phyloP scores from a whole-genome alignment of 371 early-diverging fungal genomes.

The Fennellomyces sp. region DNA sequence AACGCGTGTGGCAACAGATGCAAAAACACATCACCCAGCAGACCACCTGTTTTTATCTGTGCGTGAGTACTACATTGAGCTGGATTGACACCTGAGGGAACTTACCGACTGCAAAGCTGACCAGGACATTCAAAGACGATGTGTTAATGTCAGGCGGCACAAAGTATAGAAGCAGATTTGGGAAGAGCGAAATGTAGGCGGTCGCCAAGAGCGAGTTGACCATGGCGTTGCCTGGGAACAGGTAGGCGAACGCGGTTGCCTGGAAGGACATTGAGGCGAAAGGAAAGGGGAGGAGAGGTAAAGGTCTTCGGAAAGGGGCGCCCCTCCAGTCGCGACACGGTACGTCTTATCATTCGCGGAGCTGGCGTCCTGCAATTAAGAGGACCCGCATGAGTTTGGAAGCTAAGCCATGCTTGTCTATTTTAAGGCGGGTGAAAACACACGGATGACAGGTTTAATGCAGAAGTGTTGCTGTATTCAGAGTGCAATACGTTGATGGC shows the following conservation, averaged over 20 bases:
- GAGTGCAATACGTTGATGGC: no score
- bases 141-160: slow-evolving; percentile 81
- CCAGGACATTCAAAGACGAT: slow-evolving; percentile 71
- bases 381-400: no score
- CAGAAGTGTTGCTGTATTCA: no score
- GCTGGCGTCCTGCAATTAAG: not conserved
- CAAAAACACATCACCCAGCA: slow-evolving; percentile 86
- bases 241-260: slow-evolving; percentile 47
- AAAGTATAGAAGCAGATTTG: slow-evolving; percentile 80
- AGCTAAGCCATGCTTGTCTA: no score
- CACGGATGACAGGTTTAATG: no score
- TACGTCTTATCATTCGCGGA: not conserved
- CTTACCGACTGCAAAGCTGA: slow-evolving; percentile 82
- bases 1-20: slow-evolving; percentile 86
- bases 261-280: slow-evolving; percentile 35
- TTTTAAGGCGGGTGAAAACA: no score
- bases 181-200: slow-evolving; percentile 83
- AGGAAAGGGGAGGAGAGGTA: not conserved
- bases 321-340: not conserved
- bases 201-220: slow-evolving; percentile 79
- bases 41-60: slow-evolving; percentile 54
- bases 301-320: not conserved
- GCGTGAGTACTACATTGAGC: not conserved
- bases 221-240: slow-evolving; percentile 68
- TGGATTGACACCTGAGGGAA: not conserved